phyloP scores from a whole-genome alignment of 2,329 filamentous ascomycete genomes.

The Samsoniella hepiali region DNA sequence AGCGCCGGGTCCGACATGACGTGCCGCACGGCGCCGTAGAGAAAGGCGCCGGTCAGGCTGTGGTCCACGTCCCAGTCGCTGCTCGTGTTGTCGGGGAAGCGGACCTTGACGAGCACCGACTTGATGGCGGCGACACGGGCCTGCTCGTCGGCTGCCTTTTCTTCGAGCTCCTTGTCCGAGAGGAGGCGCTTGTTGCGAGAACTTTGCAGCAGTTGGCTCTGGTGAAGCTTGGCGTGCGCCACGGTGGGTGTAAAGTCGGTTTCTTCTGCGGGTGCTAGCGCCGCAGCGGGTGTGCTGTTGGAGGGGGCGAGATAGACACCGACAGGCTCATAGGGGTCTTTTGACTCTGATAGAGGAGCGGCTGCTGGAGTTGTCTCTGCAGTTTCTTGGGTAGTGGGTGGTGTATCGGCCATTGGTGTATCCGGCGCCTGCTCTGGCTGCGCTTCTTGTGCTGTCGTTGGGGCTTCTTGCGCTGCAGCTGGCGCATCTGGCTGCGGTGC shows the following conservation, averaged over 20 bases:
- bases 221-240: conserved; percentile 72
- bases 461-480: conserved; percentile 5
- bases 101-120: conserved; percentile 71
- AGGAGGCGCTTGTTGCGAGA: conserved; percentile 72
- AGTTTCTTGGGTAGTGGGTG: conserved; percentile 2
- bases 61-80: conserved; percentile 69
- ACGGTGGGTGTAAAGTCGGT: conserved; percentile 74
- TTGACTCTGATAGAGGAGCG: background rate
- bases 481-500: conserved; percentile 16
- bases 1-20: conserved; percentile 65
- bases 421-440: background rate
- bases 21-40: conserved; percentile 71
- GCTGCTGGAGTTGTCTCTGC: conserved; percentile 7
- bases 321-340: conserved; percentile 49
- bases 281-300: conserved; percentile 71
- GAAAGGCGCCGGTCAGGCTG: conserved; percentile 62
- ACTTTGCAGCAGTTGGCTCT: conserved; percentile 59
- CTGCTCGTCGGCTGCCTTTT: conserved; percentile 62
- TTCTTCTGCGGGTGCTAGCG: conserved; percentile 63
- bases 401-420: background rate
- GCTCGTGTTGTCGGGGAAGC: conserved; percentile 82
- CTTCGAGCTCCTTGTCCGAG: conserved; percentile 78
- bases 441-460: conserved; percentile 17
- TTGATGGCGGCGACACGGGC: conserved; percentile 64
- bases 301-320: conserved; percentile 76